Percentiles rank a stretch among this genome's conserved stretches.
These are phyloP conservation scores for Turritis glabra DNA, from an alignment of 345 rosid genomes.

Conservation along the genomic window DNA sequence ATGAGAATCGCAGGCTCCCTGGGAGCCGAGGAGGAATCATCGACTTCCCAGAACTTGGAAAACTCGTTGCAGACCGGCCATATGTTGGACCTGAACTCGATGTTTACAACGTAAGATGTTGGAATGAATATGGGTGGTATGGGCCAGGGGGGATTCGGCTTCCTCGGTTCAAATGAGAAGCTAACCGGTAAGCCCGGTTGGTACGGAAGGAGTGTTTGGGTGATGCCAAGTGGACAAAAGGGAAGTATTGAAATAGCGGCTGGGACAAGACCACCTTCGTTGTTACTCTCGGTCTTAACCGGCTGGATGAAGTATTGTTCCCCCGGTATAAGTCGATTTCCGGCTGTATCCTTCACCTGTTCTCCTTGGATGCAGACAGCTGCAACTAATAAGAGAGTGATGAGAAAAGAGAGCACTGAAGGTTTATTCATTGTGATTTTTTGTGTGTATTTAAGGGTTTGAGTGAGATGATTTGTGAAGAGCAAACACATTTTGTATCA, in stretches of 20 bases:
- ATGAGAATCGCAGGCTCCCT: background rate
- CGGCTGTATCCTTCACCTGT: background rate
- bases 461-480: constrained; percentile 14
- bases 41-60: constrained; percentile 20
- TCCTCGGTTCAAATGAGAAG: background rate
- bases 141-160: no score
- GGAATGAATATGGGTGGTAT: no score
- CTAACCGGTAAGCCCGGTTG: constrained; percentile 20
- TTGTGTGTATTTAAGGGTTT: background rate
- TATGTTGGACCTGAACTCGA: constrained; percentile 3
- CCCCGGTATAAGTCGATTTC: background rate
- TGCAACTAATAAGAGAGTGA: constrained; percentile 10
- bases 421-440: constrained; percentile 4
- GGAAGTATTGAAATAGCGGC: background rate
- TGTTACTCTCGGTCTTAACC: background rate
- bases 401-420: constrained; percentile 15
- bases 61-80: background rate
- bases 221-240: constrained; percentile 27
- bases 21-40: background rate
- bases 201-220: background rate
- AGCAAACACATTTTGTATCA: background rate
- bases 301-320: constrained; percentile 24
- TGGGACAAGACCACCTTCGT: constrained; percentile 30
- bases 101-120: background rate
- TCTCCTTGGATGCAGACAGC: constrained; percentile 1